These are phyloP conservation scores for Cyphellophora attinorum DNA, from an alignment of 2,329 filamentous ascomycete species.

Conservation along the genomic window DNA sequence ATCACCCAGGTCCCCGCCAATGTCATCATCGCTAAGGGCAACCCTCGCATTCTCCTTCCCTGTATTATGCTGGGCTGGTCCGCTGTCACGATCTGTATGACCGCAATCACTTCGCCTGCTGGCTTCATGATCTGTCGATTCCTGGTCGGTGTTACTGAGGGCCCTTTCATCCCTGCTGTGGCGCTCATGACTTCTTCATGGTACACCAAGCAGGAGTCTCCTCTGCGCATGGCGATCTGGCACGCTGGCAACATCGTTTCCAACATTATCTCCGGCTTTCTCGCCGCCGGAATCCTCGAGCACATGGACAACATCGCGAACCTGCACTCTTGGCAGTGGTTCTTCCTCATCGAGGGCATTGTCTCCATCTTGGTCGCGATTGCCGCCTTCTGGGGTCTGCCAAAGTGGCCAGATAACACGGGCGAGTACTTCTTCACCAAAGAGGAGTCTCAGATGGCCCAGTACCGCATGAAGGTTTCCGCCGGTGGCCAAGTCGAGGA, in stretches of 20 bases:
- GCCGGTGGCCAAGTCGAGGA: constrained; percentile 48
- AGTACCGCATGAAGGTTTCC: constrained; percentile 48
- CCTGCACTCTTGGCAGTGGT: constrained; percentile 36
- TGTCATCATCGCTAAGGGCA: constrained; percentile 30
- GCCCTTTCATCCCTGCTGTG: constrained; percentile 29
- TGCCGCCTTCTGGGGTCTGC: constrained; percentile 27
- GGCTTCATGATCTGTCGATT: constrained; percentile 29
- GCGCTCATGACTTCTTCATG: constrained; percentile 34
- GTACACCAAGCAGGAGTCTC: constrained; percentile 37
- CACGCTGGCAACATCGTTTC: constrained; percentile 38
- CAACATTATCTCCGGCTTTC: constrained; percentile 36
- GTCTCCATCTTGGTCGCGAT: constrained; percentile 34
- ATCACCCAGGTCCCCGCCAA: constrained; percentile 39
- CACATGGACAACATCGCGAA: constrained; percentile 32
- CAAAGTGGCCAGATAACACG: constrained; percentile 48
- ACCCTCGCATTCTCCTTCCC: not conserved
- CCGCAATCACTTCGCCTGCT: constrained; percentile 25
- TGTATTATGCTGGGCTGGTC: constrained; percentile 34
- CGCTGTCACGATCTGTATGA: constrained; percentile 37
- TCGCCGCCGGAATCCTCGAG: constrained; percentile 35
- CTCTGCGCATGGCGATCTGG: constrained; percentile 35
- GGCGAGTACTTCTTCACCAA: constrained; percentile 28
- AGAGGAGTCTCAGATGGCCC: constrained; percentile 38
- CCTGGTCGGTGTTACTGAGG: constrained; percentile 29
- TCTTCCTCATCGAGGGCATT: constrained; percentile 46